Percentiles rank a stretch among this genome's conserved stretches.
Conservation (phyloP, 208 protist species). For the Trypanosoma lewisi region DNA sequence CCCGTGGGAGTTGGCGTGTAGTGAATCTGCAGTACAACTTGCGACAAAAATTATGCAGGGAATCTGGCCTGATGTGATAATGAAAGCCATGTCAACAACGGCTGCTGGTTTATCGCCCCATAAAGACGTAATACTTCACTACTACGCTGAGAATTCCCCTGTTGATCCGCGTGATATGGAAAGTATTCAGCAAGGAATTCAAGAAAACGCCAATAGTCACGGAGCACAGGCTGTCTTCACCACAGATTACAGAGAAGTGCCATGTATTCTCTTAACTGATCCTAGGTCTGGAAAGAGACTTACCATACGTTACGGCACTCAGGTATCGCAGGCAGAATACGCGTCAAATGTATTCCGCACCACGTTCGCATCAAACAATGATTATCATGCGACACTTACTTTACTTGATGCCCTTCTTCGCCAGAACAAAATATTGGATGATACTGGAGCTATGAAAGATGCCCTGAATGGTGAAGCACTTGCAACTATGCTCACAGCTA, state of each 20-base stretch:
- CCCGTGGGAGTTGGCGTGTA: conserved; percentile 15
- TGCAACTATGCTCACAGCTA: conserved; percentile 36
- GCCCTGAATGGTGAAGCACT: conserved; percentile 39
- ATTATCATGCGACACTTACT: conserved; percentile 20
- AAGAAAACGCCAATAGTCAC: conserved; percentile 16
- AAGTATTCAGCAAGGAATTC: conserved; percentile 8
- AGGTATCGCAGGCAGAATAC: conserved; percentile 17
- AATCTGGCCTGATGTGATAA: conserved; percentile 29
- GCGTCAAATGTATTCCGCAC: conserved; percentile 20
- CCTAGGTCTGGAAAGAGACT: conserved; percentile 29
- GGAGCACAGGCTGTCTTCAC: conserved; percentile 33
- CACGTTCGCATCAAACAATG: conserved; percentile 19
- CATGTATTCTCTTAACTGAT: conserved; percentile 34
- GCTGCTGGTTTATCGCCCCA: conserved; percentile 34
- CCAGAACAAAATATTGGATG: conserved; percentile 47
- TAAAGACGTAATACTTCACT: conserved; percentile 36
- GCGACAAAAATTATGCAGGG: conserved; percentile 24
- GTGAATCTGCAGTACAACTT: conserved; percentile 1
- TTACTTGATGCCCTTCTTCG: conserved; percentile 34
- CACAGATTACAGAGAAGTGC: conserved; percentile 32
- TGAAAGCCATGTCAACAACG: conserved; percentile 32
- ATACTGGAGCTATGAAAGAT: conserved; percentile 24
- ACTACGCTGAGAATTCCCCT: conserved; percentile 28
- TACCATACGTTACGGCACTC: conserved; percentile 36
- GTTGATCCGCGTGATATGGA: conserved; percentile 16